Evolutionary conservation across 768 basidiomycete genomes (phyloP).

Genomic region (Lentinula guzmanii): DNA sequence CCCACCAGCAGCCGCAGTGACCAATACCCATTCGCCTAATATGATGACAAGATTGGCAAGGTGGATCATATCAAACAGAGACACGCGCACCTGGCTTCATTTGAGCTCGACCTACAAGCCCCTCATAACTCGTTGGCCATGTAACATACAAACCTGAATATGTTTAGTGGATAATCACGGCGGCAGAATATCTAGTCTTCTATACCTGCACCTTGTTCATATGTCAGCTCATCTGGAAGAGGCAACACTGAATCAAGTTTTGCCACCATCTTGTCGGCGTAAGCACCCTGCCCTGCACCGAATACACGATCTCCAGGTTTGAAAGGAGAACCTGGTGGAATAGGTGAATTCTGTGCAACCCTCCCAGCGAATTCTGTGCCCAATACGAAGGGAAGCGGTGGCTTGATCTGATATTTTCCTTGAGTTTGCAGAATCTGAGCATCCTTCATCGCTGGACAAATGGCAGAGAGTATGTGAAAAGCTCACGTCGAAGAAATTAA

Average conservation of each 20-base stretch:
- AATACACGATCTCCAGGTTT: conserved; percentile 86
- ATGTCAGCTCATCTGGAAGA: conserved; percentile 71
- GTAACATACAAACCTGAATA: conserved; percentile 56
- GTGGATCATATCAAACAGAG: neutral
- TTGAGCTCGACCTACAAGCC: conserved; percentile 77
- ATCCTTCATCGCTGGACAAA: neutral
- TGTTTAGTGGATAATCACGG: neutral
- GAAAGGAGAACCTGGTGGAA: conserved; percentile 74
- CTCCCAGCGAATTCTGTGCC: conserved; percentile 72
- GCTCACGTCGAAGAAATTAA: conserved; percentile 74
- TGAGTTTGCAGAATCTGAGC: conserved; percentile 75
- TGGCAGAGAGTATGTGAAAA: neutral
- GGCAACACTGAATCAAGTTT: conserved; percentile 45
- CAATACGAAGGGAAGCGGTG: conserved; percentile 78
- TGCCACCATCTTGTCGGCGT: conserved; percentile 68
- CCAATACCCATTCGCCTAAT: conserved; percentile 83
- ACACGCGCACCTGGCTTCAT: conserved; percentile 59
- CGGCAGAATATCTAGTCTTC: neutral
- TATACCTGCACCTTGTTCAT: conserved; percentile 81
- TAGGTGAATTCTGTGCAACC: conserved; percentile 62
- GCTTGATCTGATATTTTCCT: conserved; percentile 85
- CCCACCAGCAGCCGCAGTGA: conserved; percentile 94
- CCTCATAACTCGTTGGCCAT: conserved; percentile 93
- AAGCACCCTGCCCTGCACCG: conserved; percentile 70
- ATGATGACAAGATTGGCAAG: neutral